These are phyloP conservation scores for Podospora pseudopauciseta DNA, from an alignment of 495 filamentous ascomycete genomes.

Conservation along the genomic window DNA sequence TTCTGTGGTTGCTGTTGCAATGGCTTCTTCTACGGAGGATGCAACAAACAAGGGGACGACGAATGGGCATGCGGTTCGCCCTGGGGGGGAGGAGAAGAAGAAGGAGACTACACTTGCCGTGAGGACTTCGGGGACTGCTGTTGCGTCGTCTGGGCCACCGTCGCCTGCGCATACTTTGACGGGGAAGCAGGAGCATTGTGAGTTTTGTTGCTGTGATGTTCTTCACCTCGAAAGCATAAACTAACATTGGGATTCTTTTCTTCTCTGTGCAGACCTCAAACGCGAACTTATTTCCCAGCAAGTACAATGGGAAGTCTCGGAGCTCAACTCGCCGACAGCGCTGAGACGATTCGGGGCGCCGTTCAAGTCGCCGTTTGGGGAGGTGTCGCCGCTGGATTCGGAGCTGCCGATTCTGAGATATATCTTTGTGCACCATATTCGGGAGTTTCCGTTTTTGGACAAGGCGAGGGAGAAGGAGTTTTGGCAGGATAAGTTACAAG, in stretches of 20 bases:
- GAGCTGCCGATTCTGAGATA: conserved; percentile 92
- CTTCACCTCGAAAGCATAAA: neutral
- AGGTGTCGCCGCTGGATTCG: conserved; percentile 88
- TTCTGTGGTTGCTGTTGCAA: neutral
- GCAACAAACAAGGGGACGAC: neutral
- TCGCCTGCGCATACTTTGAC: conserved; percentile 55
- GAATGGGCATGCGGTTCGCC: conserved; percentile 15
- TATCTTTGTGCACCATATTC: conserved; percentile 96
- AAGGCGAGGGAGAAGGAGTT: conserved; percentile 97
- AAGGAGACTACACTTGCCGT: neutral
- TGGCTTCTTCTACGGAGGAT: conserved; percentile 7
- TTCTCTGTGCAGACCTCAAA: conserved; percentile 75
- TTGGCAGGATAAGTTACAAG: conserved; percentile 97
- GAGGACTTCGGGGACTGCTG: neutral
- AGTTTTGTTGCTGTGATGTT: conserved; percentile 24
- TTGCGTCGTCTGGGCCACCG: neutral
- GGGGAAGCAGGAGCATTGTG: conserved; percentile 98
- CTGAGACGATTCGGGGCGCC: conserved; percentile 93
- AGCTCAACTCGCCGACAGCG: conserved; percentile 90
- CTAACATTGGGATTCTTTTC: neutral
- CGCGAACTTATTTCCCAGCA: conserved; percentile 89
- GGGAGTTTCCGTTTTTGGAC: conserved; percentile 95
- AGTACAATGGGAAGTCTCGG: conserved; percentile 80
- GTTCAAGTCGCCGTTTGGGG: conserved; percentile 86
- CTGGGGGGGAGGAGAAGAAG: neutral